A percentile compares a stretch with the other conserved stretches of the same genome.
Evolutionary conservation across 1,284 basidiomycete species (phyloP).

Genomic region (Vanrija humicola): DNA sequence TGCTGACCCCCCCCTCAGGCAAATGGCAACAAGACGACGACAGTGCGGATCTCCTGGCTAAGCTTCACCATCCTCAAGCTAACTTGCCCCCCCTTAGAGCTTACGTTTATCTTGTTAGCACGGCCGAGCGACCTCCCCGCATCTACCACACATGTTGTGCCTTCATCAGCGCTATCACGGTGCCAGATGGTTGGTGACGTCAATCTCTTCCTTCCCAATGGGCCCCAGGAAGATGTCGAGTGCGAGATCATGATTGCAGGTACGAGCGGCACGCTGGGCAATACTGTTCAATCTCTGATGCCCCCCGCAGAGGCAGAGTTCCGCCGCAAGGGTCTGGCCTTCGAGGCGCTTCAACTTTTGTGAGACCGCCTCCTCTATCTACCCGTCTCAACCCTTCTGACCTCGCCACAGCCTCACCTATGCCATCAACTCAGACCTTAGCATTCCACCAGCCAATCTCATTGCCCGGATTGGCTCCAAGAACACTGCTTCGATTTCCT

Average conservation of each 20-base stretch:
- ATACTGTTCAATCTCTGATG: neutral
- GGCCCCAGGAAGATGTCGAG: constrained; percentile 58
- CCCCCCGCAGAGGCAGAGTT: neutral
- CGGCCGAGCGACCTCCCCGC: constrained; percentile 30
- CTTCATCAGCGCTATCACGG: constrained; percentile 26
- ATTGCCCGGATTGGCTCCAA: constrained; percentile 58
- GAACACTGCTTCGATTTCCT: constrained; percentile 56
- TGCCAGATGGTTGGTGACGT: constrained; percentile 22
- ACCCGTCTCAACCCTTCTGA: too few species aligned
- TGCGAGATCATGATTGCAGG: constrained; percentile 80
- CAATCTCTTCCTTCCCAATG: constrained; percentile 43
- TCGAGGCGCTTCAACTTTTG: constrained; percentile 63
- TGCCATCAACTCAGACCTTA: constrained; percentile 21
- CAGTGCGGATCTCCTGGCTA: constrained; percentile 56
- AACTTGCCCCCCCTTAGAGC: constrained; percentile 53
- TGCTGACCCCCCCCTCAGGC: constrained; percentile 48
- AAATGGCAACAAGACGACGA: constrained; percentile 86
- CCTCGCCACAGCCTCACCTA: constrained; percentile 43
- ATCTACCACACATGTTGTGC: constrained; percentile 13
- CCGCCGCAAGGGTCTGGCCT: constrained; percentile 50
- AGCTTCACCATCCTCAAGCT: neutral
- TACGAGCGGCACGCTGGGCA: constrained; percentile 33
- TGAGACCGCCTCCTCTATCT: constrained; percentile 8
- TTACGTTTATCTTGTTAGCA: constrained; percentile 85
- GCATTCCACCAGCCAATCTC: constrained; percentile 42